Percentiles rank a stretch among this genome's conserved stretches.
phyloP scores from a whole-genome alignment of 1,284 basidiomycete species.

The Chalciporus sp. region DNA sequence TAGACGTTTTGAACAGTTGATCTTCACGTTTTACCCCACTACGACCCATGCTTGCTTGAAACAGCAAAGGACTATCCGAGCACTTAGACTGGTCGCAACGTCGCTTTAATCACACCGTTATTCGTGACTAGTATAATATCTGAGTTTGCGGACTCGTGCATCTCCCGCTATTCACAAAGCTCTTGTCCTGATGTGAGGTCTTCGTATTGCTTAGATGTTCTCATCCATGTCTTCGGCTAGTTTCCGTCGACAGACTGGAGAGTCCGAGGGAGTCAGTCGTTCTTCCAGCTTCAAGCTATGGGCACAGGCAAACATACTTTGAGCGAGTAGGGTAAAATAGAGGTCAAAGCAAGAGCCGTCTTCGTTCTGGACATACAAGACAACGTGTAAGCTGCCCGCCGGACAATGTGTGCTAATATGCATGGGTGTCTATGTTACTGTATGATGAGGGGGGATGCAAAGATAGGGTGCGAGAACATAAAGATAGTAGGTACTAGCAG shows the following conservation, averaged over 20 bases:
- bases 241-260: too few relatives aligned
- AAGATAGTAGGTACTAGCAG: slow-evolving; percentile 26
- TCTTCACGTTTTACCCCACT: slow-evolving; percentile 3
- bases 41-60: slow-evolving; percentile 1
- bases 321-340: too few relatives aligned
- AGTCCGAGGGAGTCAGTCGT: too few relatives aligned
- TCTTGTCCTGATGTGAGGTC: too few relatives aligned
- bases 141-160: background rate
- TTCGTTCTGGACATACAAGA: background rate
- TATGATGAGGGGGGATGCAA: slow-evolving; percentile 27
- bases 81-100: background rate
- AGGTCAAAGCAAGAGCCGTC: background rate
- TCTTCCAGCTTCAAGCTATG: too few relatives aligned
- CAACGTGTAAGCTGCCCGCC: background rate
- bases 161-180: too few relatives aligned
- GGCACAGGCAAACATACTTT: too few relatives aligned
- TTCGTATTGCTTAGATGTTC: background rate
- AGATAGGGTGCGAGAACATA: slow-evolving; percentile 26
- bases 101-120: too few relatives aligned
- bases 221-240: background rate
- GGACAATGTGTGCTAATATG: background rate
- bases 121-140: background rate
- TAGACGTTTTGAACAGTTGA: slow-evolving; percentile 15
- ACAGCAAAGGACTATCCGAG: slow-evolving; percentile 1
- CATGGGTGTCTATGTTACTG: slow-evolving; percentile 7